Percentiles rank a stretch among this genome's conserved stretches.
Conservation (phyloP, 1,284 basidiomycete genomes). For the Phellopilus nigrolimitatus region DNA sequence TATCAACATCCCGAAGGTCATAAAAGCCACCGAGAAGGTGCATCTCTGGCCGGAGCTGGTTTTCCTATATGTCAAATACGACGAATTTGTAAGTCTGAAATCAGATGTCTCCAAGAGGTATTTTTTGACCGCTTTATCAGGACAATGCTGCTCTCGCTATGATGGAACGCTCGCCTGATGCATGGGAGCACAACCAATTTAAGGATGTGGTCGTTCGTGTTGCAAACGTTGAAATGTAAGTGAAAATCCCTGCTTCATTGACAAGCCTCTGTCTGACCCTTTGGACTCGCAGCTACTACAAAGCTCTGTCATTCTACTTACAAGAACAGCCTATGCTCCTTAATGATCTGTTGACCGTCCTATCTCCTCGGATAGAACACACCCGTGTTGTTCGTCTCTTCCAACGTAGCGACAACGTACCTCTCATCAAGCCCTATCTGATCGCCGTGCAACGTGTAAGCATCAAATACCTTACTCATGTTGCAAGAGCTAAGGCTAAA, state of each 20-base stretch:
- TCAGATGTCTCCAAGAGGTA: background rate
- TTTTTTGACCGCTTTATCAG: conserved; percentile 33
- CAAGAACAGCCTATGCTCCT: conserved; percentile 91
- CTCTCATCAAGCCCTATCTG: conserved; percentile 92
- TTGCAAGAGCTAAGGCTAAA: conserved; percentile 1
- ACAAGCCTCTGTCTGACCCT: conserved; percentile 12
- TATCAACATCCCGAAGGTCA: conserved; percentile 94
- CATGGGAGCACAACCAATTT: conserved; percentile 99
- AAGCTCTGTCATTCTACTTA: conserved; percentile 83
- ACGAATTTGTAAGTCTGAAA: conserved; percentile 71
- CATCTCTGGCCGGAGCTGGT: conserved; percentile 99
- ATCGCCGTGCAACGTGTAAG: conserved; percentile 92
- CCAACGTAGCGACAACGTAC: conserved; percentile 92
- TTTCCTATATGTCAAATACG: conserved; percentile 98
- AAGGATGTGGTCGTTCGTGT: conserved; percentile 94
- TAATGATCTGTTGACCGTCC: conserved; percentile 88
- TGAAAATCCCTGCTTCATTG: background rate
- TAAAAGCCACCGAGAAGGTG: conserved; percentile 92
- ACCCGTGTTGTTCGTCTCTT: conserved; percentile 94
- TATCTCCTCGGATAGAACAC: conserved; percentile 93
- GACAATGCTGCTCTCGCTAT: conserved; percentile 96
- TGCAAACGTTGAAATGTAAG: conserved; percentile 94
- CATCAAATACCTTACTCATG: conserved; percentile 7
- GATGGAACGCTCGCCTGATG: conserved; percentile 96
- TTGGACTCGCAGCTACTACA: conserved; percentile 68